Percentiles rank a stretch among this genome's conserved stretches.
These are phyloP conservation scores for Phialophora verrucosa DNA, from an alignment of 2,329 filamentous ascomycete species.

Conservation along the genomic window DNA sequence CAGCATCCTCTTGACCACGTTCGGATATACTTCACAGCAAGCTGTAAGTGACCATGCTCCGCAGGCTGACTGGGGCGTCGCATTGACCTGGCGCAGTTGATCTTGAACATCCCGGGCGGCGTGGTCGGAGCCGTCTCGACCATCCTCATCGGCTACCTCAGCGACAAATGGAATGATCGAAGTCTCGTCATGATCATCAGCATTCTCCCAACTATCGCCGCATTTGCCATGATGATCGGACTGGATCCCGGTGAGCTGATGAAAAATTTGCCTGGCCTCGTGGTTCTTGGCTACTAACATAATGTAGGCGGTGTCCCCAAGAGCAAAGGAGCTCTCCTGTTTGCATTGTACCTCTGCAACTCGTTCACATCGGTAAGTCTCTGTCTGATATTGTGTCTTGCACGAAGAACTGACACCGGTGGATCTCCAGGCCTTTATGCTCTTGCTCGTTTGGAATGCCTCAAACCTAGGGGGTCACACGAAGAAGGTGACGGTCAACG, in stretches of 20 bases:
- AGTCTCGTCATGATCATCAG: slow-evolving; percentile 52
- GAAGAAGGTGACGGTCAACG: slow-evolving; percentile 49
- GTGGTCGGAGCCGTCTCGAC: slow-evolving; percentile 52
- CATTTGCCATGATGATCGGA: slow-evolving; percentile 45
- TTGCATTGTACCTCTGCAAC: slow-evolving; percentile 54
- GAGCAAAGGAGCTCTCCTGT: slow-evolving; percentile 50
- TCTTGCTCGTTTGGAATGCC: slow-evolving; percentile 56
- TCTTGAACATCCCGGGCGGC: slow-evolving; percentile 54
- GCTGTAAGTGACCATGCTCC: slow-evolving; percentile 36
- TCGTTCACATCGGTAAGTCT: slow-evolving; percentile 47
- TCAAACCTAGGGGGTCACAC: slow-evolving; percentile 56
- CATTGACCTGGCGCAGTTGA: slow-evolving; percentile 39
- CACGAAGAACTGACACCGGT: too few relatives aligned
- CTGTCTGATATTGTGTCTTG: neutral
- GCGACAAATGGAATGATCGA: slow-evolving; percentile 50
- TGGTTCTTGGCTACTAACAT: neutral
- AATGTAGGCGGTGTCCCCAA: slow-evolving; percentile 43
- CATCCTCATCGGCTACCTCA: slow-evolving; percentile 48
- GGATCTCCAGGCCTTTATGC: slow-evolving; percentile 44
- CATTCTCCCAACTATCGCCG: slow-evolving; percentile 56
- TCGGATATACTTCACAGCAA: slow-evolving; percentile 53
- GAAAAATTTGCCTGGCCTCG: too few relatives aligned
- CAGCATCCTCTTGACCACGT: slow-evolving; percentile 51
- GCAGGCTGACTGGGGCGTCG: neutral
- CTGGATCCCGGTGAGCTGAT: slow-evolving; percentile 23